Evolutionary conservation across 352 stramenopile genomes (phyloP).

Genomic region (Pythium brachiatum): DNA sequence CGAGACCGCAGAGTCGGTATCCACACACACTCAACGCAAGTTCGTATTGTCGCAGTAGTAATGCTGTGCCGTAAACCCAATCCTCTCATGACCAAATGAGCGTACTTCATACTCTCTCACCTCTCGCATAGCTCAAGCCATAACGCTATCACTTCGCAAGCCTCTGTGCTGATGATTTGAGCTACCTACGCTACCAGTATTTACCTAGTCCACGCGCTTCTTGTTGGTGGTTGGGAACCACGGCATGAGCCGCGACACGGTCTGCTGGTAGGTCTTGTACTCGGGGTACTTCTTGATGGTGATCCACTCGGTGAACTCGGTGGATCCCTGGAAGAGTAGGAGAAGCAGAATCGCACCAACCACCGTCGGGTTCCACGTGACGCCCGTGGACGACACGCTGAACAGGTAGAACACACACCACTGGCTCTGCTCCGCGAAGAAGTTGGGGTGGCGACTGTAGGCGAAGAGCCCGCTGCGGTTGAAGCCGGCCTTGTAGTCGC

Average conservation of each 20-base stretch:
- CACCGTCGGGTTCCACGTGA: conserved; percentile 65
- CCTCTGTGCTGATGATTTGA: too few relatives aligned
- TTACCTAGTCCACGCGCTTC: conserved; percentile 22
- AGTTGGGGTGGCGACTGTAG: conserved; percentile 92
- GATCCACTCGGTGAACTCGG: conserved; percentile 88
- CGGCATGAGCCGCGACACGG: conserved; percentile 60
- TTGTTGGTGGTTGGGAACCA: conserved; percentile 35
- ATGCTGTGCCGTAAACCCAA: too few relatives aligned
- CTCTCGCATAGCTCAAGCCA: too few relatives aligned
- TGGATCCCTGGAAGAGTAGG: conserved; percentile 89
- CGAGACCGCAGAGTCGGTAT: too few relatives aligned
- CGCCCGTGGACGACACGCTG: conserved; percentile 52
- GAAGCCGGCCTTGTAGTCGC: conserved; percentile 70
- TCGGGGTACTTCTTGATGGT: conserved; percentile 85
- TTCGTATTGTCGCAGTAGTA: too few relatives aligned
- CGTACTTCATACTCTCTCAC: too few relatives aligned
- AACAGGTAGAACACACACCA: conserved; percentile 93
- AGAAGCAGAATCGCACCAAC: conserved; percentile 79
- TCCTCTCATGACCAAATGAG: too few relatives aligned
- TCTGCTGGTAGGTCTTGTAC: conserved; percentile 85
- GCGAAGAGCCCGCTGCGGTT: conserved; percentile 89
- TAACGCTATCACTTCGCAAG: too few relatives aligned
- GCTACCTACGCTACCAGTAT: too few relatives aligned
- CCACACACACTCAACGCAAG: too few relatives aligned
- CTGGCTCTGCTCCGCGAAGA: conserved; percentile 87